Conservation (phyloP, 2,329 filamentous ascomycete genomes). For the Fusarium gaditjirri region DNA sequence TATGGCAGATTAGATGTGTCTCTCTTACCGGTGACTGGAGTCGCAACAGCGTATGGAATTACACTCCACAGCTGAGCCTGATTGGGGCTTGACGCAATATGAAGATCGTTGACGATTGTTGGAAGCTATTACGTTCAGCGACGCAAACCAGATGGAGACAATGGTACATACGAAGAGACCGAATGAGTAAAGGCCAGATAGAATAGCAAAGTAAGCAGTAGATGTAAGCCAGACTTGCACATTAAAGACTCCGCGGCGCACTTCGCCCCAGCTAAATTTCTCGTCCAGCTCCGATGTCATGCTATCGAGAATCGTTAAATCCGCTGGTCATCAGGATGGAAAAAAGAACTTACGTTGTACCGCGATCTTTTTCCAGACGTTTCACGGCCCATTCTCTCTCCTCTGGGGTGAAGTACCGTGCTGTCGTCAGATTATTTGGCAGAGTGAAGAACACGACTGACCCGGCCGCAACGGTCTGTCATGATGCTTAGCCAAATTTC, state of each 20-base stretch:
- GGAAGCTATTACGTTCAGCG: not conserved
- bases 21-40: not conserved
- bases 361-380: not conserved
- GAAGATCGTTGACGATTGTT: not conserved
- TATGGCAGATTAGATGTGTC: fast-evolving
- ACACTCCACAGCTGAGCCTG: not conserved
- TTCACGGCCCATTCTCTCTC: not conserved
- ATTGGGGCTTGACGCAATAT: not conserved
- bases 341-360: not conserved
- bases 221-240: constrained; percentile 5
- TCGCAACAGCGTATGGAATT: not conserved
- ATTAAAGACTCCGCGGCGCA: not conserved
- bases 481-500: not conserved
- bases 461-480: not conserved
- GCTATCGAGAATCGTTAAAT: not conserved
- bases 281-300: not conserved
- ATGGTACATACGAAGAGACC: not conserved
- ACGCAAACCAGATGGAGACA: fast-evolving
- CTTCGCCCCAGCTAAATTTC: not conserved
- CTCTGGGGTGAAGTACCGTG: not conserved
- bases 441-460: not conserved
- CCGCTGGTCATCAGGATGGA: fast-evolving
- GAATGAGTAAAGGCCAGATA: constrained; percentile 2
- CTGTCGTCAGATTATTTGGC: not conserved
- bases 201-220: constrained; percentile 3